Evolutionary conservation across 257 asterid genomes (phyloP), one percentile per base, ranked within the genome.

Genomic region (Ophiorrhiza pumila): DNA sequence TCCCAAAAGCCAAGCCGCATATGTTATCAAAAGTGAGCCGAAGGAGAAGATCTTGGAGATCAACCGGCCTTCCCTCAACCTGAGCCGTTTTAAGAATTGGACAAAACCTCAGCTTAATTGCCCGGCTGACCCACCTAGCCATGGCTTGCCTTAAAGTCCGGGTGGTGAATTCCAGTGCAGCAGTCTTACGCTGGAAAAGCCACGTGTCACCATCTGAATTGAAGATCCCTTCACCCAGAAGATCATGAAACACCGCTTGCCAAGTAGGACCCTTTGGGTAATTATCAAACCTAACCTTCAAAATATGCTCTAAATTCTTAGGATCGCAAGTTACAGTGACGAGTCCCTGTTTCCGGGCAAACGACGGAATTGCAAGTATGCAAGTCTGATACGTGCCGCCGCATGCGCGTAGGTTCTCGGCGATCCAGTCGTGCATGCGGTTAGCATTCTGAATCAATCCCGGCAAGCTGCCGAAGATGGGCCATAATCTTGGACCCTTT

Each of bases 321-420:
- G 92, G 90, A 57, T 87, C 90, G 74, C 92, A 87, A 71, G 92
- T 87, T 79, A 85, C 89, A 0, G 92, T 85, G 88, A 87, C 92
- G 80, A 83, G 88, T 10, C 89, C 87, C 60, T 85, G 89, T 8
- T 80, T 87, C 50, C 86, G 82, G 76, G 90, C 92, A 69, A 85
- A 32, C 55, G 71, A 70, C 3, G 92, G 92, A 43, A 87, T 77
- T 6, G 89, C 85, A 23, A 68, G 67, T 17, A 87, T 87, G 57
- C 89, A 83, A 1, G 92, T 83, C 80, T 87, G 92, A 65, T 87
- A 87, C 32, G 92, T 87, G 20, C 92, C 90, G 62, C 88, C 83
- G 27, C 87, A 79, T 6, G 80, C 81, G 46, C 85, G 83, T 13
- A 87, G 88, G 65, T 87, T 87, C 6, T 82, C 90, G 29, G 90